phyloP scores from a whole-genome alignment of 768 basidiomycete genomes.

The Pseudohyphozyma bogoriensis region DNA sequence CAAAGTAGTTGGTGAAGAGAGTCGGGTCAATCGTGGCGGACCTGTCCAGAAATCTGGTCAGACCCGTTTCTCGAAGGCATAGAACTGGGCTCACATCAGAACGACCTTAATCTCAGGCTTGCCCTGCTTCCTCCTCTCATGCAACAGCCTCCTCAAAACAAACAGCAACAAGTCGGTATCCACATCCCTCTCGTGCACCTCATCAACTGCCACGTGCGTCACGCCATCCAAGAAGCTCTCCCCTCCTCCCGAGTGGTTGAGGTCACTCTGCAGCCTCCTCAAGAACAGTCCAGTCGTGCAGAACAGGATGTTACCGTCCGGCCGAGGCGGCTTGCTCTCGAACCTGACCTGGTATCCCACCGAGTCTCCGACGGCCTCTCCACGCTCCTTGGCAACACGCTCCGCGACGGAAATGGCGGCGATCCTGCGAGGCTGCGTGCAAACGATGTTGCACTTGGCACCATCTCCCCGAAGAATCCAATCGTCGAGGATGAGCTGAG shows the following conservation, averaged over 20 bases:
- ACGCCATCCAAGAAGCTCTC: constrained; percentile 54
- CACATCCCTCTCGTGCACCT: constrained; percentile 90
- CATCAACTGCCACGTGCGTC: constrained; percentile 86
- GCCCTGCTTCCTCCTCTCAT: constrained; percentile 57
- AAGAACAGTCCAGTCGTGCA: constrained; percentile 88
- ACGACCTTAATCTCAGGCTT: constrained; percentile 66
- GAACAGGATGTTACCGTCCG: constrained; percentile 77
- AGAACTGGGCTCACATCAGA: constrained; percentile 74
- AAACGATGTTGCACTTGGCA: constrained; percentile 74
- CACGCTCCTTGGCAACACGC: constrained; percentile 81
- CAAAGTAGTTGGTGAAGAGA: constrained; percentile 81
- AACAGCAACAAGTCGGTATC: constrained; percentile 84
- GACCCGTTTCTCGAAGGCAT: background rate
- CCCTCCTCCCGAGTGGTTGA: constrained; percentile 38
- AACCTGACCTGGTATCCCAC: constrained; percentile 91
- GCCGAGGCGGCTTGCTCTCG: constrained; percentile 65
- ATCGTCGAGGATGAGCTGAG: constrained; percentile 80
- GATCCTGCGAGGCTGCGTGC: constrained; percentile 83
- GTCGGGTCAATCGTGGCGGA: constrained; percentile 80
- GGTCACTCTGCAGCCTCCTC: constrained; percentile 65
- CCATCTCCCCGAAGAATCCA: constrained; percentile 69
- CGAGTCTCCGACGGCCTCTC: constrained; percentile 56
- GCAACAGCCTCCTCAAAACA: constrained; percentile 71
- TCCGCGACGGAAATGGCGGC: constrained; percentile 86
- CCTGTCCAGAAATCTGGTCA: constrained; percentile 22